phyloP scores from a whole-genome alignment of 2,329 filamentous ascomycete species.

The Botryotinia convoluta region DNA sequence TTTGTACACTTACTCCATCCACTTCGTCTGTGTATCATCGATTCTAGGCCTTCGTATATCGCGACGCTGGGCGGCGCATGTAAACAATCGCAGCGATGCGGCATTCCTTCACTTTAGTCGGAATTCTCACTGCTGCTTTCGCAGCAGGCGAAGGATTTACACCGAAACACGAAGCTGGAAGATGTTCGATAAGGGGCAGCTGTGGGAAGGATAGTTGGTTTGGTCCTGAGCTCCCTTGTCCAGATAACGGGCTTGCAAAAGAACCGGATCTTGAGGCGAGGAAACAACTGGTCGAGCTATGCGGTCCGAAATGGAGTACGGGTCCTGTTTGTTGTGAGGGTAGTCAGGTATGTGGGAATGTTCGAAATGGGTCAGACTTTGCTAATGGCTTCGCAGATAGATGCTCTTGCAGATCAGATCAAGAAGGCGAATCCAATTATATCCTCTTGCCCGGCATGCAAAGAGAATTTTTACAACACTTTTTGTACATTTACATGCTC shows the following conservation, averaged over 20 bases:
- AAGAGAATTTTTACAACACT: slow-evolving; percentile 96
- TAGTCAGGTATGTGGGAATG: slow-evolving; percentile 59
- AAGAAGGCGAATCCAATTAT: slow-evolving; percentile 86
- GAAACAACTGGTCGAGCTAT: slow-evolving; percentile 77
- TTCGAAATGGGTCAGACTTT: neutral
- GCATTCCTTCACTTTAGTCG: slow-evolving; percentile 26
- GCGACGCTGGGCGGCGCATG: slow-evolving; percentile 26
- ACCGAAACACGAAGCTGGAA: slow-evolving; percentile 74
- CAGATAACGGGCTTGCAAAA: slow-evolving; percentile 81
- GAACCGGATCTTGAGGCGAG: slow-evolving; percentile 70
- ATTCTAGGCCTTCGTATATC: neutral
- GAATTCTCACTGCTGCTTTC: slow-evolving; percentile 25
- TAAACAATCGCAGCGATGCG: slow-evolving; percentile 23
- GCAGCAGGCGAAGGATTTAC: slow-evolving; percentile 38
- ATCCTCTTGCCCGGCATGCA: slow-evolving; percentile 92
- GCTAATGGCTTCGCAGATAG: slow-evolving; percentile 53
- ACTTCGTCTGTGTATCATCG: neutral
- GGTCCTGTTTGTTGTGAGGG: slow-evolving; percentile 81
- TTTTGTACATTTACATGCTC: slow-evolving; percentile 99
- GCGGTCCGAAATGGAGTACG: slow-evolving; percentile 81
- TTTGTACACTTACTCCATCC: neutral
- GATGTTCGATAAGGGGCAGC: slow-evolving; percentile 86
- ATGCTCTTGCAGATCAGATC: slow-evolving; percentile 77
- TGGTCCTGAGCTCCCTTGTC: slow-evolving; percentile 83
- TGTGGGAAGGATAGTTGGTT: slow-evolving; percentile 92